Evolutionary conservation across 345 rosid genomes (phyloP).

Genomic region (Camelina sativa): DNA sequence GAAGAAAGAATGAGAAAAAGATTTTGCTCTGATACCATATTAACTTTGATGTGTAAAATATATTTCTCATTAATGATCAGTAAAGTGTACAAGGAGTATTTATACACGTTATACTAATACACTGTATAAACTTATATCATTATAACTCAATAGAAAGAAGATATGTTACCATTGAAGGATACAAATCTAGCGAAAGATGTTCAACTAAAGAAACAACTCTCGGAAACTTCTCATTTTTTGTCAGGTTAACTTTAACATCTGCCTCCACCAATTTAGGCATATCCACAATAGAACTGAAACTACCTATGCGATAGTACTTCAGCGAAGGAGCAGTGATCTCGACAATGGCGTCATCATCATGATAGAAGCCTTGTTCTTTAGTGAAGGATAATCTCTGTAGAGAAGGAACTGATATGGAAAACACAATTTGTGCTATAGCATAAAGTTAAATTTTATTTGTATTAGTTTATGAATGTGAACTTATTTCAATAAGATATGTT

Average conservation of each 20-base stretch:
- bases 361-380: neutral
- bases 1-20: no score
- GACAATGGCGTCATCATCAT: neutral
- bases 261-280: slow-evolving; percentile 31
- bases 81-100: no score
- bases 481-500: no score
- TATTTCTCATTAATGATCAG: no score
- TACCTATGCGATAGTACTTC: neutral
- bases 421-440: neutral
- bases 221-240: neutral
- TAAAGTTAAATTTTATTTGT: no score
- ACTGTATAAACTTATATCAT: no score
- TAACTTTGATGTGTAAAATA: no score
- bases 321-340: slow-evolving; percentile 26
- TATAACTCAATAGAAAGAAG: no score
- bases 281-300: neutral
- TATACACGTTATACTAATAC: no score
- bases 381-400: slow-evolving; percentile 20
- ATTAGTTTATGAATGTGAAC: no score
- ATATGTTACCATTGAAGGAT: slow-evolving; percentile 25
- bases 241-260: neutral
- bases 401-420: slow-evolving; percentile 27
- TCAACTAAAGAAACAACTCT: slow-evolving; percentile 14
- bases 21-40: no score
- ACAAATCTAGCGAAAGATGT: neutral